Percentiles rank a stretch among this genome's conserved stretches.
phyloP scores from a whole-genome alignment of 805 yeast species.

The Cyberlindnera nakhonratchasimensis region DNA sequence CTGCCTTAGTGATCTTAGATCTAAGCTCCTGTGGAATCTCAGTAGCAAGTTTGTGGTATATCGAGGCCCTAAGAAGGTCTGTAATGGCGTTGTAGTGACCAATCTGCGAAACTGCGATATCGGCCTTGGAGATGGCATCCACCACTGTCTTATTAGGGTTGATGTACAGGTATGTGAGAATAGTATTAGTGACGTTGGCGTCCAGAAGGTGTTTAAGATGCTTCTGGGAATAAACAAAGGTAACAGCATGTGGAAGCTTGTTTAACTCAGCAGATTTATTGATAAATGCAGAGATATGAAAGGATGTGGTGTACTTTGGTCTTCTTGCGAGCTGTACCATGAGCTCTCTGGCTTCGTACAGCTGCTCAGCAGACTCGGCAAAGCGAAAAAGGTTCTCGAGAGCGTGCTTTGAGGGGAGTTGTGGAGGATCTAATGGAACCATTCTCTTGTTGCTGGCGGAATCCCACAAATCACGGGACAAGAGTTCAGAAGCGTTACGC shows the following conservation, averaged over 20 bases:
- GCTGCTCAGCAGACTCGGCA: slow-evolving; percentile 19
- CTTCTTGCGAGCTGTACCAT: slow-evolving; percentile 21
- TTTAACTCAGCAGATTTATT: slow-evolving; percentile 24
- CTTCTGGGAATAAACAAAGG: slow-evolving; percentile 20
- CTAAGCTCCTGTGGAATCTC: slow-evolving; percentile 14
- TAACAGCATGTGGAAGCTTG: slow-evolving; percentile 23
- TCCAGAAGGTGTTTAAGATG: slow-evolving; percentile 11
- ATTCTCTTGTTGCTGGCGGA: slow-evolving; percentile 31
- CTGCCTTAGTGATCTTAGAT: slow-evolving; percentile 6
- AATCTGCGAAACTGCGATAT: slow-evolving; percentile 15
- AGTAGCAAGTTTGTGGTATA: slow-evolving; percentile 13
- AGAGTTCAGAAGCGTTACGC: slow-evolving; percentile 35
- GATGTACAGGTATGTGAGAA: slow-evolving; percentile 22
- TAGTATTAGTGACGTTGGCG: slow-evolving; percentile 19
- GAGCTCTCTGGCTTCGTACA: slow-evolving; percentile 15
- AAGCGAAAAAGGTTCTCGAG: slow-evolving; percentile 27
- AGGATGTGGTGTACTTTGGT: slow-evolving; percentile 20
- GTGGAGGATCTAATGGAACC: slow-evolving; percentile 32
- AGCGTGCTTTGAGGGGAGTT: slow-evolving; percentile 28
- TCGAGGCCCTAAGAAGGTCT: slow-evolving; percentile 18
- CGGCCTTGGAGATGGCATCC: slow-evolving; percentile 14
- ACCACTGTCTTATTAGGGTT: slow-evolving; percentile 19
- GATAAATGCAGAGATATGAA: slow-evolving; percentile 21
- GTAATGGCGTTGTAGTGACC: slow-evolving; percentile 13
- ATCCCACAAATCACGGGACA: slow-evolving; percentile 39